Conservation (phyloP, 1,284 basidiomycete species). For the Ceratobasidium theobromae region DNA sequence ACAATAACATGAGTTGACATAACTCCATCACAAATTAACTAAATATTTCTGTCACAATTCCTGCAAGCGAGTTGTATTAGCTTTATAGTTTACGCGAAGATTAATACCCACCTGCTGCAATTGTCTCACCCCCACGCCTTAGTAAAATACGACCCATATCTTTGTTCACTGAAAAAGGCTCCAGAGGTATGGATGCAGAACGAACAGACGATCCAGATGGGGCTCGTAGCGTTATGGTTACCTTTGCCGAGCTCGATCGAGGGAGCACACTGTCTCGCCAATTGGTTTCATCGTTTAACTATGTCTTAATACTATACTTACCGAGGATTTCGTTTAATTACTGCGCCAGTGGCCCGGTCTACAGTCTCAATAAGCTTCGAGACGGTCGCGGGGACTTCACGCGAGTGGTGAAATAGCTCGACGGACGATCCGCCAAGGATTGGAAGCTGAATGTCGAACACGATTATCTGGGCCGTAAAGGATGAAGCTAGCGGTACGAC, state of each 20-base stretch:
- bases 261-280: not conserved
- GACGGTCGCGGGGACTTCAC: constrained; percentile 86
- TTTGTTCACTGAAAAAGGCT: constrained; percentile 88
- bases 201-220: constrained; percentile 52
- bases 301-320: constrained; percentile 42
- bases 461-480: constrained; percentile 86
- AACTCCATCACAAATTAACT: constrained; percentile 46
- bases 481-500: constrained; percentile 71
- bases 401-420: constrained; percentile 93
- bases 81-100: not conserved
- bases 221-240: constrained; percentile 75
- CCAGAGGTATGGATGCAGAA: constrained; percentile 73
- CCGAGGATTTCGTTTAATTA: constrained; percentile 81
- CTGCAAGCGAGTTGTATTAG: not conserved
- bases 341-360: constrained; percentile 75
- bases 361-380: constrained; percentile 75
- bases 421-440: constrained; percentile 87
- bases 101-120: constrained; percentile 74
- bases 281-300: not conserved
- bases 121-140: constrained; percentile 87
- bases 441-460: constrained; percentile 91
- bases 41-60: constrained; percentile 32
- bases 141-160: constrained; percentile 94
- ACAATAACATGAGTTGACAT: not conserved
- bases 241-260: constrained; percentile 60